phyloP scores from a whole-genome alignment of 73 alveolate genomes.

The Strombidium stylifer region DNA sequence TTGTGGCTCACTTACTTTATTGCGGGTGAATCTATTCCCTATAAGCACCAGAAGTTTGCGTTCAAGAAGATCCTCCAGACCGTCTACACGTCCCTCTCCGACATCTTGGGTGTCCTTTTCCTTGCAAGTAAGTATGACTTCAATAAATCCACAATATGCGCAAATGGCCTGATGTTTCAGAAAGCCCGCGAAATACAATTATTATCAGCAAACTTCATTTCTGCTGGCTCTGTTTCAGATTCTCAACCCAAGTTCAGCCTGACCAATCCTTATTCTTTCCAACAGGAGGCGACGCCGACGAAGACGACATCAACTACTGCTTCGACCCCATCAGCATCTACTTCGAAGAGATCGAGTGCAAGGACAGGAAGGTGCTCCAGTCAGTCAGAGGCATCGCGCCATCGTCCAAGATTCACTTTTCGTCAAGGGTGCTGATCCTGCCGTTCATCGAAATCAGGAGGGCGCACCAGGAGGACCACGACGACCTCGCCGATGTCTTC shows the following conservation, averaged over 20 bases:
- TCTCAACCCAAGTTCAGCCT: no score
- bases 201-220: no score
- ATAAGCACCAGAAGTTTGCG: conserved; percentile 59
- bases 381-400: conserved; percentile 85
- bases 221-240: no score
- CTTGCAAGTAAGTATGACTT: conserved; percentile 60
- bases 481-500: conserved; percentile 88
- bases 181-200: no score
- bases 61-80: conserved; percentile 73
- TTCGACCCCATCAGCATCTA: conserved; percentile 58
- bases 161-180: no score
- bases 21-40: conserved; percentile 43
- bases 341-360: conserved; percentile 56
- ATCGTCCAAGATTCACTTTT: conserved; percentile 78
- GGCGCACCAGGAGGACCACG: conserved; percentile 94
- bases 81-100: conserved; percentile 79
- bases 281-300: conserved; percentile 64
- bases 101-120: conserved; percentile 74
- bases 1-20: conserved; percentile 82
- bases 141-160: no score
- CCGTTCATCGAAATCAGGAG: conserved; percentile 91
- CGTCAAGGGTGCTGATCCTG: conserved; percentile 69
- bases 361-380: conserved; percentile 49
- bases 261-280: no score
- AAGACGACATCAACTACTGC: conserved; percentile 53